Evolutionary conservation across 2,329 filamentous ascomycete species (phyloP).

Genomic region (Colletotrichum spinosum): DNA sequence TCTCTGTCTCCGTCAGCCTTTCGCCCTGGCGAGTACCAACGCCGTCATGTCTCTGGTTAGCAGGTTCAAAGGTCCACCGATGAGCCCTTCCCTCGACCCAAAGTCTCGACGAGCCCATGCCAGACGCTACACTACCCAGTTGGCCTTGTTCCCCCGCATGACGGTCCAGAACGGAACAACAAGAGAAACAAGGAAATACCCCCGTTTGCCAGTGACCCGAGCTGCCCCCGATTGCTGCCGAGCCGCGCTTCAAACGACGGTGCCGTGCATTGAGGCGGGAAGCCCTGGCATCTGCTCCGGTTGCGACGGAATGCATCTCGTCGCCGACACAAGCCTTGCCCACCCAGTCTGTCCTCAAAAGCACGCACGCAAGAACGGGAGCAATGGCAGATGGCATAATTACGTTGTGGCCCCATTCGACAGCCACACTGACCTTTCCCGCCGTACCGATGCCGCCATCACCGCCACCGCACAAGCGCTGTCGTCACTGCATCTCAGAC

Average conservation of each 20-base stretch:
- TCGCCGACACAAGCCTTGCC: not conserved
- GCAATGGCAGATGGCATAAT: constrained; percentile 7
- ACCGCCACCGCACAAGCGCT: constrained; percentile 11
- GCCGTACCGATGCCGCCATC: constrained; percentile 15
- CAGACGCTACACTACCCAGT: not conserved
- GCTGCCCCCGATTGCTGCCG: not conserved
- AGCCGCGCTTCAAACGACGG: constrained; percentile 2
- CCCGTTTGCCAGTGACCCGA: constrained; percentile 1
- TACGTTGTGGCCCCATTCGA: constrained; percentile 14
- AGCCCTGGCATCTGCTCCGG: constrained; percentile 5
- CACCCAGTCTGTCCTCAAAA: not conserved
- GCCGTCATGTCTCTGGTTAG: constrained; percentile 14
- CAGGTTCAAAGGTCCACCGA: not conserved
- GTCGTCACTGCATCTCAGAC: constrained; percentile 16
- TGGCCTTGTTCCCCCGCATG: not conserved
- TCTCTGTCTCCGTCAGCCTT: constrained; percentile 15
- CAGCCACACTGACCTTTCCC: constrained; percentile 27
- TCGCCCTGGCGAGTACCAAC: constrained; percentile 13
- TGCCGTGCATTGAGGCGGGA: not conserved
- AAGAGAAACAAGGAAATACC: not conserved
- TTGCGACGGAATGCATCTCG: constrained; percentile 10
- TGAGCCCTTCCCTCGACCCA: not conserved
- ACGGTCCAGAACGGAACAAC: not conserved
- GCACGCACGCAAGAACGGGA: not conserved
- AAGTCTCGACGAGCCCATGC: not conserved